These are phyloP conservation scores for Calonectria fujianensis DNA, from an alignment of 2,329 filamentous ascomycete genomes.

Conservation along the genomic window DNA sequence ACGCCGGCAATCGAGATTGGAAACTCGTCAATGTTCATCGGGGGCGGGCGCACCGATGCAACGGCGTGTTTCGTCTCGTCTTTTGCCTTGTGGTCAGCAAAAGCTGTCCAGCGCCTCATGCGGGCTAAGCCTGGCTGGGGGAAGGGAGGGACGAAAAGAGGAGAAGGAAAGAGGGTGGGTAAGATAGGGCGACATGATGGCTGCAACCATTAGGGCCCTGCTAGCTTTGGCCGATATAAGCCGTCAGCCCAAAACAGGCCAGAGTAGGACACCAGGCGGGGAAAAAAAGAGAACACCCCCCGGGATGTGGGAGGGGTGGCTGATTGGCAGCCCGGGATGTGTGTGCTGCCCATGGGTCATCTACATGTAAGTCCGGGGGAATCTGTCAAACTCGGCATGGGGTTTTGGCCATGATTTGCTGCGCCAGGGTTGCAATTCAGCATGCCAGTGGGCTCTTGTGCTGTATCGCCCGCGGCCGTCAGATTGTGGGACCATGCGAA, in stretches of 20 bases:
- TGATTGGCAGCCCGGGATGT: conserved; percentile 14
- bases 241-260: conserved; percentile 3
- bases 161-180: background rate
- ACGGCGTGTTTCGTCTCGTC: background rate
- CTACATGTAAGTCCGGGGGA: background rate
- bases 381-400: background rate
- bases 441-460: background rate
- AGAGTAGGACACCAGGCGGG: background rate
- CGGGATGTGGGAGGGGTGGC: conserved; percentile 3
- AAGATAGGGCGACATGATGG: conserved; percentile 18
- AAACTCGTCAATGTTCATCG: conserved; percentile 7
- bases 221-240: too few relatives aligned
- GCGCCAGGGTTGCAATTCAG: conserved; percentile 2
- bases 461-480: background rate
- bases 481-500: conserved; percentile 27
- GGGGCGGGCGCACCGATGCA: background rate
- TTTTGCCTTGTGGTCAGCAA: conserved; percentile 8
- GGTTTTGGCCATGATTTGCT: background rate
- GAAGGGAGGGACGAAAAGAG: background rate
- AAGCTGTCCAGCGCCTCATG: background rate
- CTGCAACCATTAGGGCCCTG: conserved; percentile 10
- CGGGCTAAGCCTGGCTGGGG: background rate
- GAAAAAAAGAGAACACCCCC: background rate
- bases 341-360: background rate
- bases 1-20: conserved; percentile 8